phyloP scores from a whole-genome alignment of 164 flowering plant genomes.

The Amborella trichopoda region DNA sequence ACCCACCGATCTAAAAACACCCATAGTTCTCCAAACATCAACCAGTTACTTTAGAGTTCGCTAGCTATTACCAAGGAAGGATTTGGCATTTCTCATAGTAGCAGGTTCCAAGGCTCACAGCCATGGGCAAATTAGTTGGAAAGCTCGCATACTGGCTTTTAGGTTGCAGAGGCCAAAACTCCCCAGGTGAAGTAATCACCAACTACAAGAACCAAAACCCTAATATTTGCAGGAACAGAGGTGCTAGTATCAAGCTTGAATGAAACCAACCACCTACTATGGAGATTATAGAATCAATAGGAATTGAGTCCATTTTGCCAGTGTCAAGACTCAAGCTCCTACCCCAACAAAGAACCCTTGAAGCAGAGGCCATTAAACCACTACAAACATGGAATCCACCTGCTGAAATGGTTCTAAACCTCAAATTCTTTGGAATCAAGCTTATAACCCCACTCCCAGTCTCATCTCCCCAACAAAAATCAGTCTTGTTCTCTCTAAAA shows the following conservation, averaged over 20 bases:
- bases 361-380: conserved; percentile 30
- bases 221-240: conserved; percentile 41
- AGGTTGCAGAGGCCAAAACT: conserved; percentile 45
- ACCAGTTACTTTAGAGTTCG: no score
- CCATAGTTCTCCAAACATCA: no score
- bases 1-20: no score
- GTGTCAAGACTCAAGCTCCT: conserved; percentile 49
- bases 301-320: conserved; percentile 37
- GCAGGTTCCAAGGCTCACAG: no score
- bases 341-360: conserved; percentile 79
- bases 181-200: conserved; percentile 96
- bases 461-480: conserved; percentile 91
- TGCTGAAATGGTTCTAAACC: conserved; percentile 63
- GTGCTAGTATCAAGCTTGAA: conserved; percentile 40
- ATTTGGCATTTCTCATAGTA: no score
- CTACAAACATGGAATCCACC: conserved; percentile 98
- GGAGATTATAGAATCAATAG: conserved; percentile 38
- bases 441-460: conserved; percentile 50
- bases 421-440: conserved; percentile 32
- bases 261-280: conserved; percentile 87
- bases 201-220: conserved; percentile 64
- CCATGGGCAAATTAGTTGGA: conserved; percentile 66
- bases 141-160: conserved; percentile 80
- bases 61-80: no score
- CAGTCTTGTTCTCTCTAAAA: conserved; percentile 56